Evolutionary conservation across 2,329 filamentous ascomycete genomes (phyloP).

Genomic region (Botrytis byssoidea): DNA sequence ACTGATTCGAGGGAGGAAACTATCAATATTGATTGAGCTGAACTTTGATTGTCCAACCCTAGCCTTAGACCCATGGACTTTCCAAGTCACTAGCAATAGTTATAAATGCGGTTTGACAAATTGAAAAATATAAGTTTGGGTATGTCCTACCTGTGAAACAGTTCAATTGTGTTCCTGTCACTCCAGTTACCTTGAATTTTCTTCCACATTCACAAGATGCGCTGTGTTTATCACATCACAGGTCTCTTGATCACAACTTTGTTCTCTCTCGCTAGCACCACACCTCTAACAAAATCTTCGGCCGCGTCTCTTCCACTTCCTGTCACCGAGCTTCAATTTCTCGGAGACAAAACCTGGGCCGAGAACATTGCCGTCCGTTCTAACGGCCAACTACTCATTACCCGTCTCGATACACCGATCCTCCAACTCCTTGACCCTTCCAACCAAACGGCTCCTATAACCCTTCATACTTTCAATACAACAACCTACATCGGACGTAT

Average conservation of each 20-base stretch:
- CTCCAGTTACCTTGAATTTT: not conserved
- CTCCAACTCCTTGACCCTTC: slow-evolving; percentile 40
- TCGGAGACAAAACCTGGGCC: slow-evolving; percentile 21
- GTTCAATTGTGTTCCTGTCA: not conserved
- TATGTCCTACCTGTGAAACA: not conserved
- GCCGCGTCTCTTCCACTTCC: slow-evolving; percentile 20
- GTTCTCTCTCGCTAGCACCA: not conserved
- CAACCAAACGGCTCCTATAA: slow-evolving; percentile 18
- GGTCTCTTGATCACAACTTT: slow-evolving; percentile 1
- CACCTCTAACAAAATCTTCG: not conserved
- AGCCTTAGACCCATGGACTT: not conserved
- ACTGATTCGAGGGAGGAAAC: not conserved
- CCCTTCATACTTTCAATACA: slow-evolving; percentile 38
- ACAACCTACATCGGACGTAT: slow-evolving; percentile 18
- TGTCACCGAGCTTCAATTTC: slow-evolving; percentile 21
- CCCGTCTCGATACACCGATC: slow-evolving; percentile 37
- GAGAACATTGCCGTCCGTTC: slow-evolving; percentile 42
- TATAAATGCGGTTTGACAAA: not conserved
- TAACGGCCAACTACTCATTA: slow-evolving; percentile 41
- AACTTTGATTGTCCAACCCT: not conserved
- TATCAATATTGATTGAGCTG: not conserved
- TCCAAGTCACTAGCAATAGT: not conserved
- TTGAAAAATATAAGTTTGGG: not conserved
- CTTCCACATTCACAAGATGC: not conserved
- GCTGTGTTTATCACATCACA: not conserved